A percentile compares a stretch with the other conserved stretches of the same genome.
Evolutionary conservation across 768 basidiomycete genomes (phyloP).

Genomic region (Cystofilobasidium ferigula): DNA sequence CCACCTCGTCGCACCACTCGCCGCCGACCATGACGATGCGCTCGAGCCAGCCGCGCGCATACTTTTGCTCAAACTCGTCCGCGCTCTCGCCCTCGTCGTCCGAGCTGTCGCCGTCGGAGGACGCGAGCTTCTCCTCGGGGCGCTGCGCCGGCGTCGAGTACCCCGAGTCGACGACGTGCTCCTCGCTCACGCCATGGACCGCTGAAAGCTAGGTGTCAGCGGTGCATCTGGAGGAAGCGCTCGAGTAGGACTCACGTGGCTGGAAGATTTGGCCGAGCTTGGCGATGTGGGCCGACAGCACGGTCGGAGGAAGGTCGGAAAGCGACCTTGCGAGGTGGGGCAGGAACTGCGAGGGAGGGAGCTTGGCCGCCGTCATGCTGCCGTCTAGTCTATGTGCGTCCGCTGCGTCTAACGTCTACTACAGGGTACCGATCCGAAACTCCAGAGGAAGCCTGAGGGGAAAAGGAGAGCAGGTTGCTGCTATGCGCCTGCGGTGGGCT

Average conservation of each 20-base stretch:
- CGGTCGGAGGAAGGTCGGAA: not conserved
- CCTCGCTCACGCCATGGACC: conserved; percentile 21
- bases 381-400: too few species aligned
- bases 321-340: conserved; percentile 13
- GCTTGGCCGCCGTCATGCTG: not conserved
- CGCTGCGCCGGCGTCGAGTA: conserved; percentile 67
- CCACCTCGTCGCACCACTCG: conserved; percentile 42
- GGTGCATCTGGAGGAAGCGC: not conserved
- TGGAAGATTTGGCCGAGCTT: conserved; percentile 18
- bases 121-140: conserved; percentile 30
- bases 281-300: not conserved
- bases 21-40: conserved; percentile 55
- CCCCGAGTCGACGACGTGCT: conserved; percentile 6
- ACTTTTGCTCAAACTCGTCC: conserved; percentile 57
- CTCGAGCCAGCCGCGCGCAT: conserved; percentile 63
- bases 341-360: conserved; percentile 19
- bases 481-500: too few species aligned
- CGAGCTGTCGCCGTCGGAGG: conserved; percentile 42
- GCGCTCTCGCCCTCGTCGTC: conserved; percentile 28
- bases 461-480: too few species aligned
- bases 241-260: conserved; percentile 10
- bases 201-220: conserved; percentile 4
- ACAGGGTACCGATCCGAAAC: too few species aligned
- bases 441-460: too few species aligned
- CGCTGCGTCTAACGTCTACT: too few species aligned